phyloP scores from a whole-genome alignment of 768 basidiomycete species.

The Myochromella boudieri region DNA sequence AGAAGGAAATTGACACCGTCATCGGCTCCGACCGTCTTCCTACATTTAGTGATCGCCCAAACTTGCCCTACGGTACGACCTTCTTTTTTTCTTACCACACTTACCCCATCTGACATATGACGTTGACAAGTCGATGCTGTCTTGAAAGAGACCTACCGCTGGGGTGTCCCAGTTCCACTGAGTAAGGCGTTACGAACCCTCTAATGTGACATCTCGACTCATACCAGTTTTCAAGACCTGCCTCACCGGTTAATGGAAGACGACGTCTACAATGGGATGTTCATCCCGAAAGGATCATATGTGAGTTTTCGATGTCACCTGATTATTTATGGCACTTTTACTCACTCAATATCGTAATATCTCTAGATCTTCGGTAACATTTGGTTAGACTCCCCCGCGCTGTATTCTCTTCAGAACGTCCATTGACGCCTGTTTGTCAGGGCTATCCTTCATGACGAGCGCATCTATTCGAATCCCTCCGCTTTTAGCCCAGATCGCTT shows the following conservation, averaged over 20 bases:
- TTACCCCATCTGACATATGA: not conserved
- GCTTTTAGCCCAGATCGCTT: slow-evolving; percentile 57
- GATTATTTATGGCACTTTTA: not conserved
- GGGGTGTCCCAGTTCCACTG: slow-evolving; percentile 57
- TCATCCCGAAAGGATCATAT: slow-evolving; percentile 63
- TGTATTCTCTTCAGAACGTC: too few species aligned
- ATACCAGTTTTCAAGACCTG: slow-evolving; percentile 51
- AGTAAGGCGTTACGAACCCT: slow-evolving; percentile 41
- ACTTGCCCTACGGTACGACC: slow-evolving; percentile 52
- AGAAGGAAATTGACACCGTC: slow-evolving; percentile 64
- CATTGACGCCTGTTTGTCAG: too few species aligned
- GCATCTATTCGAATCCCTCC: slow-evolving; percentile 48
- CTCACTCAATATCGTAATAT: not conserved
- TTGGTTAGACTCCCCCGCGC: too few species aligned
- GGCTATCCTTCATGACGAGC: slow-evolving; percentile 49
- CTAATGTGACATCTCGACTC: too few species aligned
- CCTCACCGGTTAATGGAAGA: slow-evolving; percentile 68
- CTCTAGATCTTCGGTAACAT: slow-evolving; percentile 56
- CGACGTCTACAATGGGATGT: slow-evolving; percentile 57
- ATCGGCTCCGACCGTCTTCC: slow-evolving; percentile 60
- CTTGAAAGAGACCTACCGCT: slow-evolving; percentile 54
- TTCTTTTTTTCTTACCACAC: not conserved
- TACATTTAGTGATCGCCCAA: slow-evolving; percentile 50
- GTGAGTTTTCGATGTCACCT: slow-evolving; percentile 28
- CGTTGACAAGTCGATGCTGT: slow-evolving; percentile 56